A percentile compares a stretch with the other conserved stretches of the same genome.
phyloP scores from a whole-genome alignment of 2,329 filamentous ascomycete genomes.

The Verticillium tricorpus region DNA sequence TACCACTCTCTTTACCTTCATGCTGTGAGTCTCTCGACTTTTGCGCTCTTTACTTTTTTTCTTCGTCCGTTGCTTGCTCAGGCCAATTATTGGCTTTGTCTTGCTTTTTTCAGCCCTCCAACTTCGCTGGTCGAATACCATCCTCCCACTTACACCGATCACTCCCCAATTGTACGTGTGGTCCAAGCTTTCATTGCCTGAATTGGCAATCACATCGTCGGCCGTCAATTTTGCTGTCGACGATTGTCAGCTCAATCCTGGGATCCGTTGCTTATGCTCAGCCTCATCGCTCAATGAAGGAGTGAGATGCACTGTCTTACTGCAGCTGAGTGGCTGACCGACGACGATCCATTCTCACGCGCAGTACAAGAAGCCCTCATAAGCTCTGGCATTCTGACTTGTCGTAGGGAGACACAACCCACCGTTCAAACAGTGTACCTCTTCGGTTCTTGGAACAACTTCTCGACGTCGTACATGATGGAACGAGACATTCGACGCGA shows the following conservation, averaged over 20 bases:
- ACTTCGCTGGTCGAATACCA: conserved; percentile 10
- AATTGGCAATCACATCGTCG: background rate
- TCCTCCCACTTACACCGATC: conserved; percentile 5
- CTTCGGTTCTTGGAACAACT: conserved; percentile 95
- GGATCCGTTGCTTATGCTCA: background rate
- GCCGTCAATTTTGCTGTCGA: background rate
- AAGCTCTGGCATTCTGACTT: background rate
- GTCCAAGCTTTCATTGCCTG: background rate
- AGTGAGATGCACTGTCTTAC: background rate
- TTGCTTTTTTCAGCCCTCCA: conserved; percentile 12
- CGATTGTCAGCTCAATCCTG: background rate
- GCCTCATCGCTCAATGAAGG: background rate
- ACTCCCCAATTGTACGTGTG: conserved; percentile 6
- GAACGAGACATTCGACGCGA: conserved; percentile 73
- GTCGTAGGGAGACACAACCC: conserved; percentile 51
- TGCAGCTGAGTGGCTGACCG: background rate
- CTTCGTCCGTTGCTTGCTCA: background rate
- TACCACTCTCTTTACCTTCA: conserved; percentile 26
- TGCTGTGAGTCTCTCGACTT: conserved; percentile 48
- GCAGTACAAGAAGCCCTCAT: background rate
- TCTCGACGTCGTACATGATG: conserved; percentile 73
- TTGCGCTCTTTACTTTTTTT: conserved; percentile 17
- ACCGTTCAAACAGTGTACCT: conserved; percentile 69
- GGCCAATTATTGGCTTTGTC: background rate
- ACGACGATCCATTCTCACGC: background rate